Evolutionary conservation across 2,329 filamentous ascomycete genomes (phyloP), one percentile per base, ranked within the genome.

Genomic region (Colletotrichum liriopes): DNA sequence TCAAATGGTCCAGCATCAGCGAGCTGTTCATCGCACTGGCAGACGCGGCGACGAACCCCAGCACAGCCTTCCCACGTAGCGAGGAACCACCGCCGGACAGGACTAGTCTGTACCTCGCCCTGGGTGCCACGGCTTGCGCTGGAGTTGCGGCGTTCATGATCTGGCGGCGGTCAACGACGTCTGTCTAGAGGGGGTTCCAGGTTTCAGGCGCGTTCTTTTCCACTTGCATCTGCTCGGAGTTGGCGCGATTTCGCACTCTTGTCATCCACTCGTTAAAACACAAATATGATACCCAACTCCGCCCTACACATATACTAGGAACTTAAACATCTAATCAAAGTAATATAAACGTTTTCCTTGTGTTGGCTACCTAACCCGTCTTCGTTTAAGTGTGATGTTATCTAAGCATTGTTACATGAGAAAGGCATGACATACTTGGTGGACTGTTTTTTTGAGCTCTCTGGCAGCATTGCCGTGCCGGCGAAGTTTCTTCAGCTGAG

Each of bases 21-120:
- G 96, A 99, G 82, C 89, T 98, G 45, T 99, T 98, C 82, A 94
- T 98, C 32, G 92, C 90, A 45, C 89, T 98, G 67, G 96, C 96
- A 8, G 96, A 98, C 82, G 93, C 94, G 51, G 96, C 96, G 7
- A 96, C 95, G 55, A 95, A 95, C 78, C 96, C 96, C 0, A 95
- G 92, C 76, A 93, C 91, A 0, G 96, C 93, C 0, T 98, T 97
- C 77, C 96, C 96, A 0, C 96, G 95, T 82, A 93, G 89, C 65
- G 94, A 98, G 74, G 95, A 98, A 77, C 94, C 96, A 65, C 89
- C 91, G 1, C 91, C 93, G 5, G 96, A 98, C 81, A 90, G 94
- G 77, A 94, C 95, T 74, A 92, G 93, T 74, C 86, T 98, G 78
- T 98, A 97, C 77, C 90, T 98, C 78, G 94, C 94, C 2, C 84